phyloP scores from a whole-genome alignment of 1,139 yeast genomes.

The Debaryomyces coudertii region DNA sequence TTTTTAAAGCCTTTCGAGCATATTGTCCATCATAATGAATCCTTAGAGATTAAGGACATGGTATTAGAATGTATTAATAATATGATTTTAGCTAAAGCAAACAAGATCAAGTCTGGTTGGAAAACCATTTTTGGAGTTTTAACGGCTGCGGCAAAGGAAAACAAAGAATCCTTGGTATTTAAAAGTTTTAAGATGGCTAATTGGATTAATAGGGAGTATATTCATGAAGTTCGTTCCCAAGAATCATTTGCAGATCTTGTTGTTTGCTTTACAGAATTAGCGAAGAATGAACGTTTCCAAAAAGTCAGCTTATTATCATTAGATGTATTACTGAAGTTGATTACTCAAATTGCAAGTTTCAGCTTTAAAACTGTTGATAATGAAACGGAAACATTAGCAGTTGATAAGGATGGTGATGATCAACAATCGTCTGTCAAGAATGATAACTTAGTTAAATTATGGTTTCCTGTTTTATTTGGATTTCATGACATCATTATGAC shows the following conservation, averaged over 20 bases:
- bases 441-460: slow-evolving; percentile 50
- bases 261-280: slow-evolving; percentile 75
- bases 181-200: slow-evolving; percentile 67
- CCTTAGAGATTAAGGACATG: slow-evolving; percentile 81
- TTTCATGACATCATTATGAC: slow-evolving; percentile 90
- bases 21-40: slow-evolving; percentile 67
- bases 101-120: slow-evolving; percentile 91
- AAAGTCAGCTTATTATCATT: slow-evolving; percentile 79
- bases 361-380: slow-evolving; percentile 26
- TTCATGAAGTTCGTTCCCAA: slow-evolving; percentile 67
- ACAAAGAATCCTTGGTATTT: slow-evolving; percentile 59
- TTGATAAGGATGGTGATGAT: slow-evolving; percentile 19
- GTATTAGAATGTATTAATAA: slow-evolving; percentile 87
- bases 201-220: slow-evolving; percentile 63
- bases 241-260: slow-evolving; percentile 78
- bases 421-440: slow-evolving; percentile 21
- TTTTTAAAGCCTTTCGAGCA: slow-evolving; percentile 90
- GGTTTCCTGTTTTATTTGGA: slow-evolving; percentile 85
- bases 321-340: slow-evolving; percentile 69
- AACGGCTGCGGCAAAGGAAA: slow-evolving; percentile 61
- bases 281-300: slow-evolving; percentile 84
- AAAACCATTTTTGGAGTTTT: slow-evolving; percentile 81
- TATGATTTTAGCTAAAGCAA: slow-evolving; percentile 78
- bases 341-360: slow-evolving; percentile 57
- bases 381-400: slow-evolving; percentile 9